Evolutionary conservation across 1,284 basidiomycete genomes (phyloP), one percentile per base, ranked within the genome.

Genomic region (Vanrija humicola): DNA sequence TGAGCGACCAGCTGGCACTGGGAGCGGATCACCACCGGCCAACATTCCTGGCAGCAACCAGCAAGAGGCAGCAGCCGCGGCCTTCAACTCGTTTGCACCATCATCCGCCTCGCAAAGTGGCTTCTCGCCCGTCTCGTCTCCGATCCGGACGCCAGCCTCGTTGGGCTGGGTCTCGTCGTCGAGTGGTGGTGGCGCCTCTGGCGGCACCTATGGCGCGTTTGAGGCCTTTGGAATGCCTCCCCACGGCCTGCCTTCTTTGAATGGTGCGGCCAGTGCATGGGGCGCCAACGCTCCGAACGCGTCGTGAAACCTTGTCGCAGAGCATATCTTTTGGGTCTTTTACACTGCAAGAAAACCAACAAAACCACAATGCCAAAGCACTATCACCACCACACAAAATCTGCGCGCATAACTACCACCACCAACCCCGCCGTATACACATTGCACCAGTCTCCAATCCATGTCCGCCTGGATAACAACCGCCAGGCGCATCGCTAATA

Each of bases 201-300:
- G 39, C 43, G 46, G 45, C 25, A 43, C 55, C n/a, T 61, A 53
- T 28, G 53, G 53, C 23, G 59, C 43, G 2, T 61, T 61, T 29
- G 59, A 61, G 29, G 50, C 59, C n/a, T 61, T 61, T 44, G 64
- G 43, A 40, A 55, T 56, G 46, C 61, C 45, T n/a, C 55, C 48
- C 21, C 56, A 53, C 46, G 50, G 50, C 10, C 46, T 54, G n/a
- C 48, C 48, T 16, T 58, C 51, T 48, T 52, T 70, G 43, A 68
- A 67, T 48, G 68, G 68, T 12, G 68, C 68, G n/a, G 68, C 68
- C 9, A 67, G 63, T 50, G 66, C 68, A 9, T 70, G 68, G 68
- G 54, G 58, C 40, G 39, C 52, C 44, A 47, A 52, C 46, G 46
- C 52, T n/a, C 43, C 46, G 45, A 54, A 57, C 50, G 44, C 51